A percentile compares a stretch with the other conserved stretches of the same genome.
Evolutionary conservation across 345 rosid genomes (phyloP).

Genomic region (Sisymbrium irio): DNA sequence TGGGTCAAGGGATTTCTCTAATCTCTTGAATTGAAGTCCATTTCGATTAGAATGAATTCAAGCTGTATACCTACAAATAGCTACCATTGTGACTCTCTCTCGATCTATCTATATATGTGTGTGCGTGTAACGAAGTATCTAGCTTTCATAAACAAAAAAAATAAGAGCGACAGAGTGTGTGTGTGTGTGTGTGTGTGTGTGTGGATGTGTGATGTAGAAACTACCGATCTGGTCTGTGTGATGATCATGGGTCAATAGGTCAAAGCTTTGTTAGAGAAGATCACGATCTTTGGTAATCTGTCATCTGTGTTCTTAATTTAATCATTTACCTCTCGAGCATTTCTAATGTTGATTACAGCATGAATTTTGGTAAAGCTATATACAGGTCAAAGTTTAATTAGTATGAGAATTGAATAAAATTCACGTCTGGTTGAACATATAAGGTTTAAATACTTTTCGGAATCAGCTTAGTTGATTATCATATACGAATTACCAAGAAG

Average conservation of each 20-base stretch:
- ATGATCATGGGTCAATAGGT: constrained; percentile 21
- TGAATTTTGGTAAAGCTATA: constrained; percentile 2
- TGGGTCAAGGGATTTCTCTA: constrained; percentile 68
- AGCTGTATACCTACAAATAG: constrained; percentile 18
- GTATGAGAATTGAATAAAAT: background rate
- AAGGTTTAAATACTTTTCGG: no score
- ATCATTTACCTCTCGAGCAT: background rate
- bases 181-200: constrained; percentile 5
- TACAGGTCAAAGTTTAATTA: background rate
- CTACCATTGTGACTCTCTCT: constrained; percentile 2
- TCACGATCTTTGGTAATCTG: constrained; percentile 3
- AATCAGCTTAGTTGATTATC: constrained; percentile 3
- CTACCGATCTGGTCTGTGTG: constrained; percentile 11
- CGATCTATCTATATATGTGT: background rate
- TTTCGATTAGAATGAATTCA: background rate
- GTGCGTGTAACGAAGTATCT: background rate
- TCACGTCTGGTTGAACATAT: constrained; percentile 1
- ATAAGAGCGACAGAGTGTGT: constrained; percentile 4
- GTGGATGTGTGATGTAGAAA: constrained; percentile 16
- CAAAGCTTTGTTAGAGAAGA: constrained; percentile 15
- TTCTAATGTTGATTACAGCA: background rate
- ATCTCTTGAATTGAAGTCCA: constrained; percentile 48
- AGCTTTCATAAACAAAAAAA: constrained; percentile 1
- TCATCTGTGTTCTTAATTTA: constrained; percentile 5
- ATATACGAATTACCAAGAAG: constrained; percentile 9